Evolutionary conservation across 192 early-diverging fungal species (phyloP), one percentile per base, ranked within the genome.

Genomic region (Backusella westeae): DNA sequence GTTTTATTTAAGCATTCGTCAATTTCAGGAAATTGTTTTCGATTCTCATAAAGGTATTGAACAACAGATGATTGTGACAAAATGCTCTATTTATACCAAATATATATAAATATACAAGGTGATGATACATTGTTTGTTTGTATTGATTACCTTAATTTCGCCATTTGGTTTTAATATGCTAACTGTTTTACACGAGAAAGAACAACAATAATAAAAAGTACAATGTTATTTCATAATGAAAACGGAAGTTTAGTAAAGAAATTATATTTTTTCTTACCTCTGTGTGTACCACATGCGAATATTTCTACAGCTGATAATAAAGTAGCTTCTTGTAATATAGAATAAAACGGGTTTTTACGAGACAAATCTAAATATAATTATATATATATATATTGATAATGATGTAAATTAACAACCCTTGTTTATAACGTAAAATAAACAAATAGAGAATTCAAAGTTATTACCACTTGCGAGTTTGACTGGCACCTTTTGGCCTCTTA

Each of bases 331-430:
- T 87, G 86, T 67, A 93, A 71, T 14, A 95, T 91, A 23, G 90
- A 90, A 77, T 93, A 95, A 75, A 95, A 96, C 34, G 95, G 94
- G 74, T 96, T 93, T 68, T 90, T 88, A 39, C 89, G 88, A 7
- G 95, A 96, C 53, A 95, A 74, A 79, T 96, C 95, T 72, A 85
- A 23, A 38, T 38, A 21, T 23, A 34, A n/a, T 7, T 10, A 39
- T 10, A 39, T 39, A 56, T 21, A 56, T 21, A 56, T 10, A 32
- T 32, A 32, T 32, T 3, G 32, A 32, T 21, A 8, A 21, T 56
- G n/a, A 23, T 56, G 6, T 56, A 56, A 56, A 56, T 21, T 1
- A 26, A 44, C 4, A 17, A 8, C 42, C 35, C 34, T 70, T 42
- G 21, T 23, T n/a, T n/a, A 35, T 21, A 21, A 21, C 49, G n/a